Evolutionary conservation across 805 yeast genomes (phyloP).

Genomic region (Nakazawaea molendinolei): DNA sequence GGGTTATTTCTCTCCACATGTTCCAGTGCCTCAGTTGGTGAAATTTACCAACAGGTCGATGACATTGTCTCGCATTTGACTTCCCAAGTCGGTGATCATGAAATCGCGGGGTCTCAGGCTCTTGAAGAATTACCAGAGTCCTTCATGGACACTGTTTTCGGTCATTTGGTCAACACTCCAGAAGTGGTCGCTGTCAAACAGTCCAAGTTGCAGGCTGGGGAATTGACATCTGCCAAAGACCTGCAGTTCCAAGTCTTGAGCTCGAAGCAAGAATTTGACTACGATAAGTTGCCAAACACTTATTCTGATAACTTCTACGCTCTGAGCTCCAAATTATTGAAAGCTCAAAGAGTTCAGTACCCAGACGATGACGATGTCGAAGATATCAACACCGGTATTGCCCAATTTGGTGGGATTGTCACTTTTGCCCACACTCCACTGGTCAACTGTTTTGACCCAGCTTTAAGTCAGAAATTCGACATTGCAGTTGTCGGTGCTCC

Average conservation of each 20-base stretch:
- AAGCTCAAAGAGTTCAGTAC: constrained; percentile 18
- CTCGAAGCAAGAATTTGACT: too few species aligned
- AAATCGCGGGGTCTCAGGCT: too few species aligned
- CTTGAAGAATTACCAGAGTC: constrained; percentile 13
- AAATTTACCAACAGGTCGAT: too few species aligned
- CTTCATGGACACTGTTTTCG: constrained; percentile 21
- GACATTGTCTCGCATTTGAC: too few species aligned
- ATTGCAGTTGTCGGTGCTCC: constrained; percentile 56
- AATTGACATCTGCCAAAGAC: constrained; percentile 2
- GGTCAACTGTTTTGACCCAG: constrained; percentile 38
- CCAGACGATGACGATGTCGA: constrained; percentile 31
- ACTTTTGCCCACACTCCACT: constrained; percentile 42
- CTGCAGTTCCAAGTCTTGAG: too few species aligned
- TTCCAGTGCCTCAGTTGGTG: too few species aligned
- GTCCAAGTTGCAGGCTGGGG: constrained; percentile 11
- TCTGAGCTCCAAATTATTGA: constrained; percentile 15
- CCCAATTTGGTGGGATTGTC: constrained; percentile 39
- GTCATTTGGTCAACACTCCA: constrained; percentile 16
- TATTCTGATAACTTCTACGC: constrained; percentile 13
- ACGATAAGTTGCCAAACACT: neutral
- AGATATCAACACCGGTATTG: constrained; percentile 18
- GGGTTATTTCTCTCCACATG: too few species aligned
- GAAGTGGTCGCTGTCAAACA: constrained; percentile 11
- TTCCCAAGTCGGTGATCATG: too few species aligned
- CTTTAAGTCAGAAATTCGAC: constrained; percentile 24